Evolutionary conservation across 352 stramenopile species (phyloP).

Genomic region (Globisporangium apiculatum): DNA sequence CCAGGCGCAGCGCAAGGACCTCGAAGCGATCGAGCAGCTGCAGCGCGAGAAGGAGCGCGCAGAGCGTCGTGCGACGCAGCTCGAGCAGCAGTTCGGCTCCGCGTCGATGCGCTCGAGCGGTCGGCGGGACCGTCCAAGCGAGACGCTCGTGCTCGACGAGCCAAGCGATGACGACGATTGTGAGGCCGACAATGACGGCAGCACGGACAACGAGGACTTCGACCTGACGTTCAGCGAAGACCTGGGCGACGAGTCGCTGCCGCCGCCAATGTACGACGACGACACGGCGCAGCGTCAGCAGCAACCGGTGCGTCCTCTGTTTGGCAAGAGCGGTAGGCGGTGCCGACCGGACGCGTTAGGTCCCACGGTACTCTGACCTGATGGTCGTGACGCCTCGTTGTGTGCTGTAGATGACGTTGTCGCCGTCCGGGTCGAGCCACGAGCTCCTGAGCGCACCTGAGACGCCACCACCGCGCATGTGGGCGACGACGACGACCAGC

Average conservation of each 20-base stretch:
- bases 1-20: constrained; percentile 31
- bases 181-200: constrained; percentile 1
- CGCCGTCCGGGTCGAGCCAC: neutral
- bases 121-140: neutral
- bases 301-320: constrained; percentile 1
- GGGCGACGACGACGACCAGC: neutral
- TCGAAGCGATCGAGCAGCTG: constrained; percentile 26
- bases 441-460: constrained; percentile 8
- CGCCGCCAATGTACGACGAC: constrained; percentile 15
- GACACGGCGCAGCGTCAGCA: neutral
- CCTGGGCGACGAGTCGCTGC: constrained; percentile 12
- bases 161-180: neutral
- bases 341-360: too few relatives aligned
- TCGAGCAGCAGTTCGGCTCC: constrained; percentile 16
- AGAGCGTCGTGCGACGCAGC: constrained; percentile 20
- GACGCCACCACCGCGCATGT: constrained; percentile 1
- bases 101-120: neutral
- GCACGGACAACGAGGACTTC: constrained; percentile 4
- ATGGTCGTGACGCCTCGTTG: neutral
- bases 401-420: constrained; percentile 1
- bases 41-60: constrained; percentile 28
- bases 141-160: constrained; percentile 13
- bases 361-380: too few relatives aligned
- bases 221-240: constrained; percentile 9
- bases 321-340: too few relatives aligned